Percentiles rank a stretch among this genome's conserved stretches.
phyloP scores from a whole-genome alignment of 352 stramenopile species.

The Phytophthora chlamydospora region DNA sequence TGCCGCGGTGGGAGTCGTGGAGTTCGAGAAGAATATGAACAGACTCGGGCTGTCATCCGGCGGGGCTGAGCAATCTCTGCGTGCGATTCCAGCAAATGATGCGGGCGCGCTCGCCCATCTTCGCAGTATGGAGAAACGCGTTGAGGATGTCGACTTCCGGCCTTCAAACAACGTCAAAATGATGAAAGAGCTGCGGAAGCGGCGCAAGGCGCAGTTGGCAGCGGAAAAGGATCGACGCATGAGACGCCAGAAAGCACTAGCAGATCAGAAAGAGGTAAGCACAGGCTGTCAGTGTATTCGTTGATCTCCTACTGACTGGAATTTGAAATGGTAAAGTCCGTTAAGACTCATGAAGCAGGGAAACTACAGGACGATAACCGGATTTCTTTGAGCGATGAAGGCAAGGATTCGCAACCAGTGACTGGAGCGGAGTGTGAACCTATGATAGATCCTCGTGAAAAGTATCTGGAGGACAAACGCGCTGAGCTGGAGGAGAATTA shows the following conservation, averaged over 20 bases:
- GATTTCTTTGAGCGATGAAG: not conserved
- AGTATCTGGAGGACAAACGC: slow-evolving; percentile 50
- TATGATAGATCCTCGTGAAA: slow-evolving; percentile 32
- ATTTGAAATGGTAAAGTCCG: slow-evolving; percentile 5
- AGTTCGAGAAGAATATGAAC: slow-evolving; percentile 75
- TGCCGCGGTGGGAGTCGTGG: slow-evolving; percentile 43
- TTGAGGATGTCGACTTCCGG: slow-evolving; percentile 64
- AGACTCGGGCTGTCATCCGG: slow-evolving; percentile 48
- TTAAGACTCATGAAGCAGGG: slow-evolving; percentile 12
- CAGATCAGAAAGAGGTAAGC: slow-evolving; percentile 45
- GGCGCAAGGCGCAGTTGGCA: slow-evolving; percentile 67
- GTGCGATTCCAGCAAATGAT: slow-evolving; percentile 49
- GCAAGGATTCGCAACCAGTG: not conserved
- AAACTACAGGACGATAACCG: slow-evolving; percentile 6
- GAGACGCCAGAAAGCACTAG: slow-evolving; percentile 50
- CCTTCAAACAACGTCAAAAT: slow-evolving; percentile 83
- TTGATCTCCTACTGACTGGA: no score
- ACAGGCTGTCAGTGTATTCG: no score
- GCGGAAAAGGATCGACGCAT: slow-evolving; percentile 71
- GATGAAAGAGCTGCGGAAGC: slow-evolving; percentile 81
- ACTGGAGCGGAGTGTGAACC: not conserved
- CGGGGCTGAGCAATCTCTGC: slow-evolving; percentile 29
- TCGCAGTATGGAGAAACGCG: slow-evolving; percentile 45
- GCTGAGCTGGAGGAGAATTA: slow-evolving; percentile 60
- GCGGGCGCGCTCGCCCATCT: slow-evolving; percentile 49